Base-by-base conservation (phyloP, 306 rosid genomes). In the Spatholobus suberectus region DNA sequence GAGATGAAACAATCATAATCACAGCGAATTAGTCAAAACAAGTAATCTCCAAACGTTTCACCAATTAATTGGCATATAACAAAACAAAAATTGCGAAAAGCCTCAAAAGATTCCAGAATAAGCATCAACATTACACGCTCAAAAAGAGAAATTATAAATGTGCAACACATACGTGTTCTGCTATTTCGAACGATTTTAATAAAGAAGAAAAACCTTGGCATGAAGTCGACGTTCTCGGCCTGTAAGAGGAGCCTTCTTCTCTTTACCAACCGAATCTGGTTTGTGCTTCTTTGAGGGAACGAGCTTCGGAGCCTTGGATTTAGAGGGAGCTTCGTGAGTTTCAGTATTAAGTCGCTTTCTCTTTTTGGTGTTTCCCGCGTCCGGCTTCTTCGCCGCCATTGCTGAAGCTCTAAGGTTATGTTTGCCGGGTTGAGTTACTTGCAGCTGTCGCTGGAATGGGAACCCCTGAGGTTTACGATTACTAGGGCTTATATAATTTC, bases 311-410 rank as follows among this genome's bases (percentile, higher is more conserved):
- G 23, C 11, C 44, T 95, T 95, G 4, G 92, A 68, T 21, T 91
- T 91, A 7, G 91, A 80, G 69, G 73, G 51, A 58, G 88, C 81
- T 66, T 76, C 73, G 49, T 73, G 72, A 40, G 80, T 34, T 21
- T 86, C 88, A 8, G 84, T 26, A 37, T 85, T 86, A 4, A 57
- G 23, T 75, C 86, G 91, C 91, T 92, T 92, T 69, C 98, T 82
- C 94, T 93, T 93, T 59, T 71, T 81, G 34, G 82, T 80, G 68
- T 79, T 73, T 66, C 47, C 68, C 1, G 11, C 74, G 15, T 78
- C 78, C 44, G 77, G 82, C 75, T 83, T 86, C 93, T 86, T 90
- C 61, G 97, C 87, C 90, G 92, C 94, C 98, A 93, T 95, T 77
- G 86, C 43, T 75, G 73, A 38, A 52, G 47, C 76, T 81, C 63